phyloP scores from a whole-genome alignment of 768 basidiomycete genomes.

The Leccinum broughii region DNA sequence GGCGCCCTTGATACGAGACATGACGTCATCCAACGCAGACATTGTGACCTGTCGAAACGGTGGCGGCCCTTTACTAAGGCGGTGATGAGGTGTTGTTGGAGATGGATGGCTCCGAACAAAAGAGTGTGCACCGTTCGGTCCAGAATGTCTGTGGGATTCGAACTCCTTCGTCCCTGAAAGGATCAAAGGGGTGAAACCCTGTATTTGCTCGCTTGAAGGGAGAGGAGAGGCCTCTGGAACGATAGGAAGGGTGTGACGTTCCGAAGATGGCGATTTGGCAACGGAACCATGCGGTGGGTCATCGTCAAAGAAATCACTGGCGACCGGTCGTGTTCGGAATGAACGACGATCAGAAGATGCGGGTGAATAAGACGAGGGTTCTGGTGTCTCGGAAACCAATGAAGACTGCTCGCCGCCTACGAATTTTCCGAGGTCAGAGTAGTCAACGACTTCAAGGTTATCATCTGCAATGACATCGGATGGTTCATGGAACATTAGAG shows the following conservation, averaged over 20 bases:
- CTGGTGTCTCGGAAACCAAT: conserved; percentile 10
- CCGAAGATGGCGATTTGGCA: conserved; percentile 38
- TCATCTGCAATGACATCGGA: conserved; percentile 52
- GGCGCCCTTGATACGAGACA: conserved; percentile 85
- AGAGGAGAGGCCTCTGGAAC: conserved; percentile 18
- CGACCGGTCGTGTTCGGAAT: conserved; percentile 50
- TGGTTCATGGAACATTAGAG: conserved; percentile 34
- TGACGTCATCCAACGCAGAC: conserved; percentile 77
- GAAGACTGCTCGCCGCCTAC: conserved; percentile 42
- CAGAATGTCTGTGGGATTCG: conserved; percentile 20
- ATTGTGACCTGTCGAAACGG: conserved; percentile 55
- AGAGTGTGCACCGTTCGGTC: conserved; percentile 18
- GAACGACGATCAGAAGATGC: conserved; percentile 19
- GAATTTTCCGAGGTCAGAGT: conserved; percentile 72
- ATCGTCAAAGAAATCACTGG: conserved; percentile 77
- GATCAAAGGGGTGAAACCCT: neutral
- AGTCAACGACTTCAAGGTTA: conserved; percentile 78
- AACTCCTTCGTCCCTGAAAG: conserved; percentile 19
- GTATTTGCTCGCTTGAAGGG: conserved; percentile 10
- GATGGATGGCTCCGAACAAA: conserved; percentile 21
- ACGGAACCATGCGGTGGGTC: conserved; percentile 31
- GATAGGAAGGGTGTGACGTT: conserved; percentile 16
- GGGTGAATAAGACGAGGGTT: conserved; percentile 22
- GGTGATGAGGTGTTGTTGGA: conserved; percentile 21
- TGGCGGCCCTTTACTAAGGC: conserved; percentile 21